A percentile compares a stretch with the other conserved stretches of the same genome.
These are phyloP conservation scores for Elongisporangium undulatum DNA, from an alignment of 352 stramenopile genomes.

Conservation along the genomic window DNA sequence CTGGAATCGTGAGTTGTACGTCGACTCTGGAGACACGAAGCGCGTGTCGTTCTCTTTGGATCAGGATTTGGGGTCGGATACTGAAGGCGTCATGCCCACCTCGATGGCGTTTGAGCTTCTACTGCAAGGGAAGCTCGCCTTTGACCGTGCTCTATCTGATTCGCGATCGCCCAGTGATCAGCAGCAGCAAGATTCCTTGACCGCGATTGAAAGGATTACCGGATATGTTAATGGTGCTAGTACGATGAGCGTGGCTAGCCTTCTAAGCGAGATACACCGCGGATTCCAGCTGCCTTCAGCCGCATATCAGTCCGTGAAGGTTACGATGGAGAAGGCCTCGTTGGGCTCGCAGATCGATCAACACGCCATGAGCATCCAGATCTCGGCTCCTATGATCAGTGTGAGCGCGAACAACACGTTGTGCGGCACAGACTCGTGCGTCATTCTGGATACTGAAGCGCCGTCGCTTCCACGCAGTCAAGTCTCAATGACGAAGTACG, in stretches of 20 bases:
- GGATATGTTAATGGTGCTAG: background rate
- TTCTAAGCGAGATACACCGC: background rate
- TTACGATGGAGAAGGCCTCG: slow-evolving; percentile 17
- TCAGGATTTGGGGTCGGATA: background rate
- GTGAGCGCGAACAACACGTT: slow-evolving; percentile 10
- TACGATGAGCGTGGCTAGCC: background rate
- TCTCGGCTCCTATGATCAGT: slow-evolving; percentile 17
- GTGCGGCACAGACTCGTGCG: slow-evolving; percentile 16
- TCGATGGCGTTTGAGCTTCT: slow-evolving; percentile 25
- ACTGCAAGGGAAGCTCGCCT: slow-evolving; percentile 14
- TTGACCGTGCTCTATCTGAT: slow-evolving; percentile 1
- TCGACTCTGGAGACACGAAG: slow-evolving; percentile 7
- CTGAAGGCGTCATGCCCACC: slow-evolving; percentile 13
- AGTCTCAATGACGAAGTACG: slow-evolving; percentile 18
- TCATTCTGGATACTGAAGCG: slow-evolving; percentile 12
- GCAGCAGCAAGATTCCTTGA: no score
- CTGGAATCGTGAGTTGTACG: slow-evolving; percentile 21
- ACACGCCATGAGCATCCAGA: slow-evolving; percentile 18
- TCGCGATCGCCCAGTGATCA: no score
- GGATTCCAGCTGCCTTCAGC: background rate
- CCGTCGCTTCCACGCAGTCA: slow-evolving; percentile 18
- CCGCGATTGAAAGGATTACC: background rate
- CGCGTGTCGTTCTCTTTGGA: background rate
- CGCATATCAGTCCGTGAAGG: background rate
- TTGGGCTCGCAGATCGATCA: slow-evolving; percentile 24